Evolutionary conservation across 192 early-diverging fungal genomes (phyloP).

Genomic region (Chytriomyces hyalinus): DNA sequence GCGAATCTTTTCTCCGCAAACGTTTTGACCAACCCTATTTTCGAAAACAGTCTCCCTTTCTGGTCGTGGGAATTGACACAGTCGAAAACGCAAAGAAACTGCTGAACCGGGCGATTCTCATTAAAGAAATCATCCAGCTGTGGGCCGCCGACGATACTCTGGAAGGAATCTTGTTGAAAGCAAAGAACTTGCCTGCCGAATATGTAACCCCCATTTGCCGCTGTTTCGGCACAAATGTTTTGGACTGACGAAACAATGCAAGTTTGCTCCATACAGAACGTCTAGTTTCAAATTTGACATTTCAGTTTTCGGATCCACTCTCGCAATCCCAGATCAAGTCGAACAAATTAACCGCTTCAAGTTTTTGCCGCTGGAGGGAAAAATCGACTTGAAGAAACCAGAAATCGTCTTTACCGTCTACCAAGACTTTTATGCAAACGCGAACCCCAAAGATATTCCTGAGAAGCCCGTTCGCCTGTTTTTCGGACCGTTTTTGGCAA

Average conservation of each 20-base stretch:
- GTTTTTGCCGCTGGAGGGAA: slow-evolving; percentile 83
- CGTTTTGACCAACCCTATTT: neutral
- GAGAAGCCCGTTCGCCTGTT: slow-evolving; percentile 49
- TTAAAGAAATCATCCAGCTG: slow-evolving; percentile 77
- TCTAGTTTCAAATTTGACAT: slow-evolving; percentile 60
- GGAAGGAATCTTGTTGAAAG: slow-evolving; percentile 62
- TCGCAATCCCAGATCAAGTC: slow-evolving; percentile 75
- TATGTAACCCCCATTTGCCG: slow-evolving; percentile 43
- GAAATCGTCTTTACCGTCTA: slow-evolving; percentile 74
- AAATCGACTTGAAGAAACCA: slow-evolving; percentile 82
- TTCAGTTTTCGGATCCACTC: slow-evolving; percentile 75
- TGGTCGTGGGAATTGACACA: slow-evolving; percentile 73
- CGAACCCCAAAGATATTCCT: slow-evolving; percentile 23
- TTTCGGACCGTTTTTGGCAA: slow-evolving; percentile 75
- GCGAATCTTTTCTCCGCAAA: neutral
- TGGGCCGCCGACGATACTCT: slow-evolving; percentile 74
- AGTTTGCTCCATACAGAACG: slow-evolving; percentile 33
- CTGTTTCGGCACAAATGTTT: neutral
- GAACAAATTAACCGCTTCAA: slow-evolving; percentile 81
- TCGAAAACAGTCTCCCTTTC: slow-evolving; percentile 73
- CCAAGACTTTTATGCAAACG: slow-evolving; percentile 68
- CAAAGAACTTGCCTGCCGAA: slow-evolving; percentile 64
- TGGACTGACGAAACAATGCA: neutral
- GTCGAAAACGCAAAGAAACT: slow-evolving; percentile 75
- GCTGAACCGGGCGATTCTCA: slow-evolving; percentile 82